These are phyloP conservation scores for Alternaria arbusti DNA, from an alignment of 2,329 filamentous ascomycete species.

Conservation along the genomic window DNA sequence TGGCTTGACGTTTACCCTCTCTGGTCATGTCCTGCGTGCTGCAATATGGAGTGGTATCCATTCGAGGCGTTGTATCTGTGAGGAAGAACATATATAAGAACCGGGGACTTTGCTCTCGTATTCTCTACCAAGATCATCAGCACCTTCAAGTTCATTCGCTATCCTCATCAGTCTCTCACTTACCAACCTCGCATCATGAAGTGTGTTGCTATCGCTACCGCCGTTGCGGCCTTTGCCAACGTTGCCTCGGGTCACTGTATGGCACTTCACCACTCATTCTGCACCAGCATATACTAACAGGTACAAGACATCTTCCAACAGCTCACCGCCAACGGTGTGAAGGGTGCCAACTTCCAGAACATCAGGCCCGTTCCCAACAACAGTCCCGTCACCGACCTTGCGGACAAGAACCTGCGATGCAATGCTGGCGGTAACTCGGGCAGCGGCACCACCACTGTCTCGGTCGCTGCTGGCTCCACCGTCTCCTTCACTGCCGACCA, in stretches of 20 bases:
- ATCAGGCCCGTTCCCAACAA: constrained; percentile 49
- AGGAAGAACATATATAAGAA: constrained; percentile 31
- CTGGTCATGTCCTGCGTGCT: constrained; percentile 19
- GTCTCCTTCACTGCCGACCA: constrained; percentile 46
- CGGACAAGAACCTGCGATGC: constrained; percentile 43
- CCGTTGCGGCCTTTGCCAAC: constrained; percentile 42
- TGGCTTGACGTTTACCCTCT: constrained; percentile 16
- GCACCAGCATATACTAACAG: constrained; percentile 7
- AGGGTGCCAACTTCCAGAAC: constrained; percentile 45
- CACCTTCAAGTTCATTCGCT: constrained; percentile 3
- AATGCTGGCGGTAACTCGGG: constrained; percentile 42
- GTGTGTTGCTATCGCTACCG: constrained; percentile 40
- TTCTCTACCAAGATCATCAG: constrained; percentile 8
- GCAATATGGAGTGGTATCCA: constrained; percentile 30
- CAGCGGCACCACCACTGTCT: constrained; percentile 39
- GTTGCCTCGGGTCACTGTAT: constrained; percentile 47
- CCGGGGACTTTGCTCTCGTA: constrained; percentile 7
- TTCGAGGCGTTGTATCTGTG: background rate
- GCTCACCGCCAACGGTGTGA: constrained; percentile 45
- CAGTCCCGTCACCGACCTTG: constrained; percentile 44
- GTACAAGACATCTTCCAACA: constrained; percentile 46
- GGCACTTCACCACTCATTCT: constrained; percentile 5
- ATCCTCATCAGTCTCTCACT: constrained; percentile 6
- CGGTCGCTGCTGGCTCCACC: constrained; percentile 43
- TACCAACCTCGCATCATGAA: constrained; percentile 35